Base-by-base conservation (phyloP, 768 basidiomycete genomes). In the Myochromella boudieri region DNA sequence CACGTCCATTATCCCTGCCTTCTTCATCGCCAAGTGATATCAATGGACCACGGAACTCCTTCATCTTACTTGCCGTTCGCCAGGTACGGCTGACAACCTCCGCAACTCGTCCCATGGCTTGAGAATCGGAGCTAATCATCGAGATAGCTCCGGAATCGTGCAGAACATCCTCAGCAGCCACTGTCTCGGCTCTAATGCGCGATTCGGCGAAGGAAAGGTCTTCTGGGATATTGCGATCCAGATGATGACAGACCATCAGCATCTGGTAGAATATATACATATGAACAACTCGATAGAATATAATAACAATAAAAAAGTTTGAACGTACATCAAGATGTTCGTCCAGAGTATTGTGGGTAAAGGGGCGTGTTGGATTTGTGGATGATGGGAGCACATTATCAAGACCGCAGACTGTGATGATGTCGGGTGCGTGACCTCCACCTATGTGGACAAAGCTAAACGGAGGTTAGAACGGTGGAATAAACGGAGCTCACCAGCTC, bases 171-270 rank as follows among this genome's bases (percentile, higher is more conserved):
- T 99, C 97, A 1, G 97, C 97, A 0, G 97, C 97, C 34, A 98
- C 87, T 0, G 97, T 99, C 70, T 98, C 95, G 0, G 83, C 92
- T 27, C 97, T 82, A 58, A 99, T 98, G 27, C 97, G 88, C 6
- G 95, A 97, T 54, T 98, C 95, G 3, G 97, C 95, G 57, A 99
- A 99, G 1, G 88, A 82, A 32, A 97, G 75, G 56, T 99, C 97
- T 69, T 99, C 97, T 1, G 87, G 80, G 54, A 95, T 92, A n/a
- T 76, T 79, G 55, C 75, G 82, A 69, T 97, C 92, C 46, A 99
- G 80, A 65, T 99, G 95, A 64, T 99, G 95, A 65, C 94, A 97
- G n/a, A 97, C 94, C 93, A 98, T 97, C 18, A 98, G 75, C 97
- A 98, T 99, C 95, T 97, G 11, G 46, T 31, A 54, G 42, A n/a